A percentile compares a stretch with the other conserved stretches of the same genome.
Evolutionary conservation across 129 eudicot species (phyloP).

Genomic region (Flaveria robusta): DNA sequence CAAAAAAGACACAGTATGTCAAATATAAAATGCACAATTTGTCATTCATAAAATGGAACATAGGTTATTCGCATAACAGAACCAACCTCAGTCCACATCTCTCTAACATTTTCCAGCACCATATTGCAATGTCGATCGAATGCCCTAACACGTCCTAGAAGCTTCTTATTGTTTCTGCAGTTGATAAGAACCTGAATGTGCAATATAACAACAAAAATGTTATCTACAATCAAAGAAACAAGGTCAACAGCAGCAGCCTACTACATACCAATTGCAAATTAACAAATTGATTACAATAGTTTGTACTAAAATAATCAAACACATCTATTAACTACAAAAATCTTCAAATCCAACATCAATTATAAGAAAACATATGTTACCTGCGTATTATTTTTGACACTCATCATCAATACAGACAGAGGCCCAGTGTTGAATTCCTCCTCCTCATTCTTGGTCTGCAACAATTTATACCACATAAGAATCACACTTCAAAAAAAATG

Average conservation of each 20-base stretch:
- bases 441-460: constrained; percentile 78
- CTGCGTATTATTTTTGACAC: constrained; percentile 95
- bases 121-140: constrained; percentile 97
- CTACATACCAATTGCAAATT: not conserved
- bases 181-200: constrained; percentile 68
- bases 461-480: not conserved
- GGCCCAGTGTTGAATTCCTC: constrained; percentile 98
- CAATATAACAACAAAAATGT: constrained; percentile 7
- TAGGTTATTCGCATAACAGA: not conserved
- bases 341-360: not conserved
- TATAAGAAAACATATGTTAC: constrained; percentile 29
- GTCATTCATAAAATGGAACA: not conserved
- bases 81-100: constrained; percentile 98
- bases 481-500: not conserved
- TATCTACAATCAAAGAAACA: not conserved
- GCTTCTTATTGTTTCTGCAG: constrained; percentile 87
- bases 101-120: constrained; percentile 98
- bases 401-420: constrained; percentile 88
- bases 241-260: not conserved
- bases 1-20: not conserved
- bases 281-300: not conserved
- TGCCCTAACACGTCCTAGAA: constrained; percentile 92
- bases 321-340: not conserved
- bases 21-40: constrained; percentile 1
- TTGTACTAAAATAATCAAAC: not conserved